Conservation (phyloP, 2,329 filamentous ascomycete species). For the Cladobotryum mycophilum region DNA sequence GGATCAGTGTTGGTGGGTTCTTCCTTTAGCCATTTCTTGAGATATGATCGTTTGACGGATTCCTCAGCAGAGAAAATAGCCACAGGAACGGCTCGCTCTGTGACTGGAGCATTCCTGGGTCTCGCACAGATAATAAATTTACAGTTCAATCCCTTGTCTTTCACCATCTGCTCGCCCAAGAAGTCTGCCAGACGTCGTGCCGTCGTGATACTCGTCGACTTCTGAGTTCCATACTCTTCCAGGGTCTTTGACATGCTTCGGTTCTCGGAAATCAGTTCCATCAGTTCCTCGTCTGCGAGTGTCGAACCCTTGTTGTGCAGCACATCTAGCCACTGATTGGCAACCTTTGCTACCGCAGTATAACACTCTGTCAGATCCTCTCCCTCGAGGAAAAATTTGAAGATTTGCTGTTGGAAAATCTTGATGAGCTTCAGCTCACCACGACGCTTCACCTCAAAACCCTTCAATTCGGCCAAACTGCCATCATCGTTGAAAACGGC, state of each 20-base stretch:
- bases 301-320: conserved; percentile 82
- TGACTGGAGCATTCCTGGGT: conserved; percentile 85
- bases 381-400: conserved; percentile 97
- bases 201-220: conserved; percentile 98
- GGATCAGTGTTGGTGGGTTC: conserved; percentile 89
- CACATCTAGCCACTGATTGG: conserved; percentile 95
- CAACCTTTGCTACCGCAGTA: conserved; percentile 82
- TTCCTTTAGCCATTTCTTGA: conserved; percentile 93
- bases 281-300: conserved; percentile 90
- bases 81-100: conserved; percentile 87
- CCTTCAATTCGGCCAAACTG: conserved; percentile 89
- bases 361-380: conserved; percentile 85
- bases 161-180: conserved; percentile 95
- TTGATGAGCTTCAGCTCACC: conserved; percentile 99
- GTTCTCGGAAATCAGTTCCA: conserved; percentile 99
- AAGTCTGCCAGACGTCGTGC: conserved; percentile 93
- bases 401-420: conserved; percentile 98
- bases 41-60: conserved; percentile 76
- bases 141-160: conserved; percentile 98
- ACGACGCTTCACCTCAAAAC: conserved; percentile 94
- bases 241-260: conserved; percentile 96
- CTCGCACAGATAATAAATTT: conserved; percentile 96
- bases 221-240: conserved; percentile 91
- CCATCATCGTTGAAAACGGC: conserved; percentile 99
- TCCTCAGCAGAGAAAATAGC: conserved; percentile 96